A percentile compares a stretch with the other conserved stretches of the same genome.
Evolutionary conservation across 345 rosid genomes (phyloP).

Genomic region (Triadica sebifera): DNA sequence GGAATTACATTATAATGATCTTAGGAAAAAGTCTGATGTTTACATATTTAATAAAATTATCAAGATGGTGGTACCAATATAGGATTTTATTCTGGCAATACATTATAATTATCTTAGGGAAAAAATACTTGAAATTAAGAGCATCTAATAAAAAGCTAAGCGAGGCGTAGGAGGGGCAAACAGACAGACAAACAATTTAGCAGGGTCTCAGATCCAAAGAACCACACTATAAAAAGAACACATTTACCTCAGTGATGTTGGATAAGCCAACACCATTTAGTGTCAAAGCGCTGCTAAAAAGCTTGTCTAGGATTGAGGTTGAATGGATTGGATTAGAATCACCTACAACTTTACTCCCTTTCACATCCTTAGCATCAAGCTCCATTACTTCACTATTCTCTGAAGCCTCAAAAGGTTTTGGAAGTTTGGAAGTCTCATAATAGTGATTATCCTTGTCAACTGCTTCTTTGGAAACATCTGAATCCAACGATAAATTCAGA

Average conservation of each 20-base stretch:
- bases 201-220: not conserved
- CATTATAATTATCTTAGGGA: not conserved
- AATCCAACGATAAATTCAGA: constrained; percentile 34
- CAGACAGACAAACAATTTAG: not conserved
- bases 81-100: not conserved
- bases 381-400: constrained; percentile 36
- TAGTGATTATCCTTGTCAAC: constrained; percentile 28
- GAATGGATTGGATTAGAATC: constrained; percentile 38
- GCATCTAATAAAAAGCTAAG: not conserved
- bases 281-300: constrained; percentile 58
- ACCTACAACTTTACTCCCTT: constrained; percentile 35
- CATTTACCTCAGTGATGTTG: constrained; percentile 44
- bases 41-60: too few species aligned
- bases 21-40: too few species aligned
- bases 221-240: not conserved
- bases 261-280: constrained; percentile 47
- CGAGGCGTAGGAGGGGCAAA: not conserved
- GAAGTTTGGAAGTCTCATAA: constrained; percentile 36
- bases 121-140: not conserved
- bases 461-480: constrained; percentile 39
- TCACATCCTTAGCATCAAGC: constrained; percentile 39
- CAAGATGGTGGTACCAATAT: too few species aligned
- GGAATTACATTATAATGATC: too few species aligned
- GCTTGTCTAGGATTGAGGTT: constrained; percentile 74
- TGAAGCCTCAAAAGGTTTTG: constrained; percentile 38